Conservation (phyloP, 108 stramenopile genomes). For the Skeletonema grethae region DNA sequence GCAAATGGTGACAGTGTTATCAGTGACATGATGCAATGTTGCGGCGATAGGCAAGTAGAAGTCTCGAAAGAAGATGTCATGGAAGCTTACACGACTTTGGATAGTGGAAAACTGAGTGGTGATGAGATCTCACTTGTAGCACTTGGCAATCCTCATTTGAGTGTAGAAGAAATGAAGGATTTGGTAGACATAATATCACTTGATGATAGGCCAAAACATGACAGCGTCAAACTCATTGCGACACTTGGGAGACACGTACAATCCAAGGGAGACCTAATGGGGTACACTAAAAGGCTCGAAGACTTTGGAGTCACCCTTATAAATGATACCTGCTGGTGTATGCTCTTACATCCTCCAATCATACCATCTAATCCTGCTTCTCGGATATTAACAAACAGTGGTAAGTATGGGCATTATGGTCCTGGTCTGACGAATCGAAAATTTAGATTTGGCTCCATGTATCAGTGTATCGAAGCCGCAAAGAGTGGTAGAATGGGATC, state of each 20-base stretch:
- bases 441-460: constrained; percentile 63
- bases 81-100: constrained; percentile 29
- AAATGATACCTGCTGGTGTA: constrained; percentile 92
- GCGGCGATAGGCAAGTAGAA: constrained; percentile 13
- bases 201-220: constrained; percentile 48
- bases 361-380: constrained; percentile 58
- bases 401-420: constrained; percentile 84
- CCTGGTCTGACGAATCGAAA: constrained; percentile 69
- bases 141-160: constrained; percentile 83
- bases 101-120: constrained; percentile 19
- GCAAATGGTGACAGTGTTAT: constrained; percentile 32
- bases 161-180: constrained; percentile 58
- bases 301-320: constrained; percentile 72
- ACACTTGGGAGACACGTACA: constrained; percentile 44
- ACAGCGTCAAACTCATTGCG: constrained; percentile 62
- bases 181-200: constrained; percentile 45
- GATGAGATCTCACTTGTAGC: constrained; percentile 65
- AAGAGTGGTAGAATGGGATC: constrained; percentile 42
- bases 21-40: constrained; percentile 21
- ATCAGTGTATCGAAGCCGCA: constrained; percentile 74
- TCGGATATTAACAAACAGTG: constrained; percentile 78
- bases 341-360: constrained; percentile 82
- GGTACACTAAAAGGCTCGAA: constrained; percentile 33
- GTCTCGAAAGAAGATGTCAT: constrained; percentile 31
- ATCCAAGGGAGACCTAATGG: constrained; percentile 30